Conservation (phyloP, 805 yeast genomes). For the Zygoascus flipseniorum region DNA sequence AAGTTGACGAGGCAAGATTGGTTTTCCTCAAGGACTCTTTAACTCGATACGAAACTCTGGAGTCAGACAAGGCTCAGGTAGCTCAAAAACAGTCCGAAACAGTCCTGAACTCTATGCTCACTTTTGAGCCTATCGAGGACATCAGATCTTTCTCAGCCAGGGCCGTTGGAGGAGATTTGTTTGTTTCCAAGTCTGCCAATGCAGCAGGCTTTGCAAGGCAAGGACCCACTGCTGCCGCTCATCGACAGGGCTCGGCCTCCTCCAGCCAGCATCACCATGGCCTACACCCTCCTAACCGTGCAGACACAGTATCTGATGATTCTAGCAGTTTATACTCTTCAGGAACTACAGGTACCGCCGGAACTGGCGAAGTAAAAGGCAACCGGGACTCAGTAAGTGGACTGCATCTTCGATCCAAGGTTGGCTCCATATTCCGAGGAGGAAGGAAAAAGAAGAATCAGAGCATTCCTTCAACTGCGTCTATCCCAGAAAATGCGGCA, state of each 20-base stretch:
- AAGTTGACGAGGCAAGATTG: constrained; percentile 56
- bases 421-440: constrained; percentile 30
- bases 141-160: constrained; percentile 45
- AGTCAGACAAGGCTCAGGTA: constrained; percentile 43
- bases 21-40: constrained; percentile 56
- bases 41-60: constrained; percentile 54
- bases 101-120: constrained; percentile 56
- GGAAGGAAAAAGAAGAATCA: constrained; percentile 18
- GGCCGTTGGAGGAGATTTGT: constrained; percentile 19
- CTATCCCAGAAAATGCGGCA: constrained; percentile 2
- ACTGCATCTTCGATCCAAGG: constrained; percentile 24
- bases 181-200: not conserved
- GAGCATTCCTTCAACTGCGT: not conserved
- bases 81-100: constrained; percentile 47
- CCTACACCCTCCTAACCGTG: not conserved
- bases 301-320: constrained; percentile 7
- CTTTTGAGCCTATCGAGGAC: constrained; percentile 54
- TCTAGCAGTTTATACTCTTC: constrained; percentile 12
- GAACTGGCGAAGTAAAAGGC: constrained; percentile 8
- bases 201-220: not conserved
- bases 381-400: not conserved
- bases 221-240: not conserved
- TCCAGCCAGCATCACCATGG: not conserved
- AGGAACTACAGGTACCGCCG: constrained; percentile 3
- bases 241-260: not conserved